These are phyloP conservation scores for Teunomyces pallodes DNA, from an alignment of 805 yeast species.

Conservation along the genomic window DNA sequence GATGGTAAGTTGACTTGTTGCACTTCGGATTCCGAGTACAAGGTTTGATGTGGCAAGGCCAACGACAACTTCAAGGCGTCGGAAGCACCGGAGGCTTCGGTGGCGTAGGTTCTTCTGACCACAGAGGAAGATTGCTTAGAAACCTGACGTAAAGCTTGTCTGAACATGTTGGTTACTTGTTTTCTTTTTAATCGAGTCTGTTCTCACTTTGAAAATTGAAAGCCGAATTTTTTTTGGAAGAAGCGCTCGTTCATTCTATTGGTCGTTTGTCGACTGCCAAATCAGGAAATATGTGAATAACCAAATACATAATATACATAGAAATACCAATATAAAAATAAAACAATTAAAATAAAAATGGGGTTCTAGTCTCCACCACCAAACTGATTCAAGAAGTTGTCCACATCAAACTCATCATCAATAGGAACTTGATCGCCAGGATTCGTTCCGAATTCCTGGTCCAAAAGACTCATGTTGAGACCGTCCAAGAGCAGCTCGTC, in stretches of 20 bases:
- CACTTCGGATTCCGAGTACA: slow-evolving; percentile 56
- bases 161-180: slow-evolving; percentile 46
- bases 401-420: slow-evolving; percentile 46
- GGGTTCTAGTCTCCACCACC: slow-evolving; percentile 17
- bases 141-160: slow-evolving; percentile 61
- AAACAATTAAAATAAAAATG: too few relatives aligned
- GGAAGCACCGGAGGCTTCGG: slow-evolving; percentile 56
- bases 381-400: slow-evolving; percentile 42
- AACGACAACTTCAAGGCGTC: slow-evolving; percentile 83
- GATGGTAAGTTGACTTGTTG: slow-evolving; percentile 92
- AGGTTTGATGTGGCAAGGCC: slow-evolving; percentile 84
- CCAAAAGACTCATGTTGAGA: slow-evolving; percentile 39
- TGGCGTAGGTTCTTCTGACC: slow-evolving; percentile 86
- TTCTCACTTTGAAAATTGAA: neutral
- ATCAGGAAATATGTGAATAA: slow-evolving; percentile 17
- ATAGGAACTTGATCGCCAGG: slow-evolving; percentile 17
- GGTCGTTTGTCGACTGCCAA: slow-evolving; percentile 30
- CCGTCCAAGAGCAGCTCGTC: slow-evolving; percentile 44
- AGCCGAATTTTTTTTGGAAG: slow-evolving; percentile 2
- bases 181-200: neutral
- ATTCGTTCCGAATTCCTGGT: slow-evolving; percentile 23
- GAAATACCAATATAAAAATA: too few relatives aligned
- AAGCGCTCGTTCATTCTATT: slow-evolving; percentile 23
- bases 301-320: neutral
- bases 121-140: slow-evolving; percentile 55